phyloP scores from a whole-genome alignment of 768 basidiomycete genomes.

The Tylopilus sp. region DNA sequence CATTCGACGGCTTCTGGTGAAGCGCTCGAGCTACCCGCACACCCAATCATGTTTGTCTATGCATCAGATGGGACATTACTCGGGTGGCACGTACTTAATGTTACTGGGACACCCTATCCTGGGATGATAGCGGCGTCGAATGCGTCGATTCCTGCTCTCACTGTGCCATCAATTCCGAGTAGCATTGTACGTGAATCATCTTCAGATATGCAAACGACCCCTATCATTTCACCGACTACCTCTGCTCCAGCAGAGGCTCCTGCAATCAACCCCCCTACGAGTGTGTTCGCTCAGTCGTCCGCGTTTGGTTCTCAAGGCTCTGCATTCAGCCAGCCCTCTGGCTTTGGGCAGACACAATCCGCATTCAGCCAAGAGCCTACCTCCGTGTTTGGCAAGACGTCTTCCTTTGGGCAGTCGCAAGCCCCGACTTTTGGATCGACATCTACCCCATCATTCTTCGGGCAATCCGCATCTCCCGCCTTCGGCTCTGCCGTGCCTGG shows the following conservation, averaged over 20 bases:
- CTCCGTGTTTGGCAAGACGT: slow-evolving; percentile 22
- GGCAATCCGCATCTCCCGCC: slow-evolving; percentile 11
- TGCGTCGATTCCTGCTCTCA: slow-evolving; percentile 5
- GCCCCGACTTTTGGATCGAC: slow-evolving; percentile 13
- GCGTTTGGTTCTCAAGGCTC: slow-evolving; percentile 25
- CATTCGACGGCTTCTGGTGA: slow-evolving; percentile 42
- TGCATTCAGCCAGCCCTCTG: slow-evolving; percentile 32
- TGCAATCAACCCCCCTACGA: slow-evolving; percentile 28
- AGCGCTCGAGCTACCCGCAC: slow-evolving; percentile 40
- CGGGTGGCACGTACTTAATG: slow-evolving; percentile 68
- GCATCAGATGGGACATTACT: slow-evolving; percentile 75
- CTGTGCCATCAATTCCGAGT: slow-evolving; percentile 11
- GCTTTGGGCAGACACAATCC: slow-evolving; percentile 16
- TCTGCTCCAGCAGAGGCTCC: slow-evolving; percentile 17
- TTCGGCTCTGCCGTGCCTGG: slow-evolving; percentile 23
- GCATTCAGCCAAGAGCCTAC: slow-evolving; percentile 17
- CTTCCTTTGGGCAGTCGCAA: slow-evolving; percentile 22
- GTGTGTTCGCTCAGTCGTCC: slow-evolving; percentile 36
- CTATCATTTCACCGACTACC: slow-evolving; percentile 18
- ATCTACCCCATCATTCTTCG: slow-evolving; percentile 18
- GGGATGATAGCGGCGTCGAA: slow-evolving; percentile 42
- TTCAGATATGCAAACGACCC: slow-evolving; percentile 30
- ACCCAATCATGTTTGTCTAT: slow-evolving; percentile 71
- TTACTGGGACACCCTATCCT: slow-evolving; percentile 49
- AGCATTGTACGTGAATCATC: slow-evolving; percentile 28